Percentiles rank a stretch among this genome's conserved stretches.
Evolutionary conservation across 2,329 filamentous ascomycete species (phyloP).

Genomic region (Xylogone sp.): DNA sequence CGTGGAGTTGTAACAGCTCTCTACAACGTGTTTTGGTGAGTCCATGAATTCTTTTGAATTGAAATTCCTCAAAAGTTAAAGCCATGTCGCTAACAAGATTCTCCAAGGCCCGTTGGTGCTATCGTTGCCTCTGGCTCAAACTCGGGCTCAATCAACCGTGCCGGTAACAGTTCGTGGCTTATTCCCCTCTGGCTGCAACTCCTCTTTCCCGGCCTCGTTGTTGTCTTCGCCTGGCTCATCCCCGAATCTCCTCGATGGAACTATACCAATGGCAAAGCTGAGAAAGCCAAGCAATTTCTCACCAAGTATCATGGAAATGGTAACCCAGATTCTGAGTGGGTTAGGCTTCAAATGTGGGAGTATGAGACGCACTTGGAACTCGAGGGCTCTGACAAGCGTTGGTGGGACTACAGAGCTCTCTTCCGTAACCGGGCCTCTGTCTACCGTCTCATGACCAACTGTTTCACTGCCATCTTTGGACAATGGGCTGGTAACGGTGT

Average conservation of each 20-base stretch:
- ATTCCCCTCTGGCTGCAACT: constrained; percentile 48
- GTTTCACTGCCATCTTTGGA: constrained; percentile 48
- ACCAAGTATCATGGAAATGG: constrained; percentile 54
- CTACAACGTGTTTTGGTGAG: constrained; percentile 26
- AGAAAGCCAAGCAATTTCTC: constrained; percentile 49
- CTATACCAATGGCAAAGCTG: constrained; percentile 49
- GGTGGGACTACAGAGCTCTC: constrained; percentile 52
- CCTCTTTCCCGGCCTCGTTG: constrained; percentile 41
- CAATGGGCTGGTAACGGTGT: constrained; percentile 43
- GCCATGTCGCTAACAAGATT: too few relatives aligned
- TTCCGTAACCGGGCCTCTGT: constrained; percentile 45
- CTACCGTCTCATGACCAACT: constrained; percentile 47
- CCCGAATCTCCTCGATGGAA: constrained; percentile 63
- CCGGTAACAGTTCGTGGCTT: constrained; percentile 41
- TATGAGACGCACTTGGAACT: constrained; percentile 41
- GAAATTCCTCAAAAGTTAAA: too few relatives aligned
- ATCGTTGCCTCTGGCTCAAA: constrained; percentile 53
- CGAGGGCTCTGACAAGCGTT: constrained; percentile 44
- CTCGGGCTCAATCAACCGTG: constrained; percentile 44
- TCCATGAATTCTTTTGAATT: too few relatives aligned
- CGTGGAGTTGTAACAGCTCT: constrained; percentile 37
- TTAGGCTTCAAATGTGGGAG: constrained; percentile 40
- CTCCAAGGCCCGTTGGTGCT: constrained; percentile 39
- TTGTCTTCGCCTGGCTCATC: constrained; percentile 46
- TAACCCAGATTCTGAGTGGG: constrained; percentile 40